Evolutionary conservation across 2,329 filamentous ascomycete genomes (phyloP), one percentile per base, ranked within the genome.

Genomic region (Tolypocladium album): DNA sequence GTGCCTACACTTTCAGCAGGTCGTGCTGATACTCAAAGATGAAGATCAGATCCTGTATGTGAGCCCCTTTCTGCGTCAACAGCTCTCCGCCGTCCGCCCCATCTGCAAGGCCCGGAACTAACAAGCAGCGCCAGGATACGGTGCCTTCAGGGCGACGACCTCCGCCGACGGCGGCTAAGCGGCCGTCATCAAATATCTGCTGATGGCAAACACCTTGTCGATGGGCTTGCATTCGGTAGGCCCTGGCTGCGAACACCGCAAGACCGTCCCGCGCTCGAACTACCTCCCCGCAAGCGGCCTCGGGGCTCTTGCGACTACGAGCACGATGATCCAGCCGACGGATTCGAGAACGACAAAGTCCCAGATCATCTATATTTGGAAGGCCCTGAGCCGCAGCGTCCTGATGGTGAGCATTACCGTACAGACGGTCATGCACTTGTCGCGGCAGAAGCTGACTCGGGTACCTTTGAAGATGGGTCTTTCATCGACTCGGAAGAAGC

Each of bases 141-240:
- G 57, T 86, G 90, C 13, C 82, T 97, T 43, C 80, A 88, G 59
- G 86, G 83, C 31, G 83, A 87, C 52, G 93, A 97, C 70, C 74
- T 94, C 11, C 85, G 86, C 67, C 82, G 86, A 56, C 82, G 92
- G 65, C 84, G 84, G 59, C 75, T 95, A 13, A 87, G 85, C 60
- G 92, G 93, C 34, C 85, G 93, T 56, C 79, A 88, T 64, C 92
- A 97, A 72, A 95, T 97, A 58, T 86, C 88, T 0, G 68, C 76
- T 2, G 88, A 90, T 71, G 92, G 93, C 4, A 87, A 81, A 65
- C 92, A 92, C 69, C 79, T 97, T 7, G 81, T 94, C 13, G 93
- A 97, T 70, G 92, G 93, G 4, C 79, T 96, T 24, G 83, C 91
- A 0, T 96, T 93, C 70, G 92, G 93, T 3, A 83, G 88, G 61